A percentile compares a stretch with the other conserved stretches of the same genome.
These are phyloP conservation scores for Botrytis hyacinthi DNA, from an alignment of 2,329 filamentous ascomycete genomes.

Conservation along the genomic window DNA sequence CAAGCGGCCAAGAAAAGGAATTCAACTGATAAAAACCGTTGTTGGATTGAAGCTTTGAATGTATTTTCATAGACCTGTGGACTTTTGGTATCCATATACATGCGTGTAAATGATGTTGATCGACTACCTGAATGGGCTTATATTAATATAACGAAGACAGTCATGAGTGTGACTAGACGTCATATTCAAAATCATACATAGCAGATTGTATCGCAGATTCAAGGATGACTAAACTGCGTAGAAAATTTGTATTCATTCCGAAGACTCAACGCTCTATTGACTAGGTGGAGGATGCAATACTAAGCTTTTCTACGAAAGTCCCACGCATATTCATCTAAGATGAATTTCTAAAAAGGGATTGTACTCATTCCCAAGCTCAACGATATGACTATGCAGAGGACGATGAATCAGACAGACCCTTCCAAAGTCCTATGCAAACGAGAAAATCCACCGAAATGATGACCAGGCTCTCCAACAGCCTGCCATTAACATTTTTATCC, in stretches of 20 bases:
- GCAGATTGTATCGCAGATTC: background rate
- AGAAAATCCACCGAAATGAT: too few relatives aligned
- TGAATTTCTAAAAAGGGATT: too few relatives aligned
- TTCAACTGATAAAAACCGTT: too few relatives aligned
- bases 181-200: background rate
- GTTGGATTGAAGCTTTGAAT: too few relatives aligned
- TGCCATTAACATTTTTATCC: too few relatives aligned
- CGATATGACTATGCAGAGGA: too few relatives aligned
- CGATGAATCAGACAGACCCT: too few relatives aligned
- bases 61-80: too few relatives aligned
- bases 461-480: too few relatives aligned
- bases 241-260: background rate
- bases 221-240: background rate
- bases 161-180: background rate
- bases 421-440: too few relatives aligned
- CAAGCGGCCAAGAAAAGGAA: too few relatives aligned
- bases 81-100: background rate
- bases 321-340: background rate
- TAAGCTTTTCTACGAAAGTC: background rate
- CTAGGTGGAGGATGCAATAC: background rate
- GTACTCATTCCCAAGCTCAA: too few relatives aligned
- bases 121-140: background rate
- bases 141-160: background rate
- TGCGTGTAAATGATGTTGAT: background rate
- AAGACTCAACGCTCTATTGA: background rate